Base-by-base conservation (phyloP, 139 green algal genomes). In the Chlorella vulgaris region DNA sequence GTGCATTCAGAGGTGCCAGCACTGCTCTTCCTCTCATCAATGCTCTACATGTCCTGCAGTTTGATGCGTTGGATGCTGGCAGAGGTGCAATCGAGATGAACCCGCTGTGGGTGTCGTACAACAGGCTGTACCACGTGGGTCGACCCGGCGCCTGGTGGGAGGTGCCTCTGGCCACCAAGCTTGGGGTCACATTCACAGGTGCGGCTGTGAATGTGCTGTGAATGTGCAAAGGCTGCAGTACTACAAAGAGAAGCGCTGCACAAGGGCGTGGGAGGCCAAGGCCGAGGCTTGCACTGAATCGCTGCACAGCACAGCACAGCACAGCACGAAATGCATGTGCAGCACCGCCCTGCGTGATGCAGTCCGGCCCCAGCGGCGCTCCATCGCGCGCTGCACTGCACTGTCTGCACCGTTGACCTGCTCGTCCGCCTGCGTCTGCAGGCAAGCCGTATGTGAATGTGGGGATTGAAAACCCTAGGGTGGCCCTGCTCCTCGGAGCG, bases 371-470 rank as follows among this genome's bases (percentile, higher is more conserved):
- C n/a, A n/a, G n/a, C n/a, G n/a, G n/a, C n/a, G n/a, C n/a, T n/a
- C n/a, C n/a, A n/a, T n/a, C n/a, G n/a, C 47, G 47, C 47, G 13
- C 47, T 55, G 47, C 13, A 55, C 47, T 55, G 47, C 47, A 10
- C 15, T 15, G 28, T 65, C 55, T 28, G 18, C 55, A 18, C 19
- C 35, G 33, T 4, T n/a, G 26, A 18, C 1, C 7, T n/a, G n/a
- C n/a, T n/a, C n/a, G n/a, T n/a, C n/a, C n/a, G n/a, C n/a, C n/a
- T n/a, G n/a, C n/a, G n/a, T 4, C 13, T 78, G 70, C 78, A 82
- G 76, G 76, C 31, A 51, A 40, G 31, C 76, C 76, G 3, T 26
- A 51, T n/a, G 33, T 82, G 21, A 21, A 82, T 61, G n/a, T 82
- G 19, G 33, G 40, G 2, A 35, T 82, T 1, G 31, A 33, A 29